These are phyloP conservation scores for Coniella lustricola DNA, from an alignment of 2,329 filamentous ascomycete genomes.

Conservation along the genomic window DNA sequence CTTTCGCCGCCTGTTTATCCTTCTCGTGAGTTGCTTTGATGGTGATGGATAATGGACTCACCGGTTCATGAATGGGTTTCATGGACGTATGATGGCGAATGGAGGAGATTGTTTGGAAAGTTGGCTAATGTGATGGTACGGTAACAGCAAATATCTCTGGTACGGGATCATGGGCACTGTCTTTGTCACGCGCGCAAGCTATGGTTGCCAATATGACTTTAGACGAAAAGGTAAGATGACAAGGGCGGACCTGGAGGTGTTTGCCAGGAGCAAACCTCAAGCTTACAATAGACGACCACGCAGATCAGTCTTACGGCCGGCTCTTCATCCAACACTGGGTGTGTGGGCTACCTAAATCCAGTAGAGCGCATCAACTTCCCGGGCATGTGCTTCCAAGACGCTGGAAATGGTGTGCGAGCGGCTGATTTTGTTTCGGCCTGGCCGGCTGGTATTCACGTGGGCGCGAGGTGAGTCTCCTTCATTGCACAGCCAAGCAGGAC, in stretches of 20 bases:
- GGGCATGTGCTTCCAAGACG: constrained; percentile 39
- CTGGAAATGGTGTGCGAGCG: constrained; percentile 35
- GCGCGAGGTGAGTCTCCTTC: constrained; percentile 26
- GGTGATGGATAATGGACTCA: too few relatives aligned
- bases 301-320: constrained; percentile 68
- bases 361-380: constrained; percentile 34
- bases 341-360: constrained; percentile 37
- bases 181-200: constrained; percentile 58
- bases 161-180: constrained; percentile 58
- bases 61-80: too few relatives aligned
- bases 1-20: constrained; percentile 44
- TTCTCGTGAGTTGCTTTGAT: constrained; percentile 36
- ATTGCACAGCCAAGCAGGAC: not conserved
- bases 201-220: constrained; percentile 69
- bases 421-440: constrained; percentile 37
- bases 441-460: constrained; percentile 34
- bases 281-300: not conserved
- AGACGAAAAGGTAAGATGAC: constrained; percentile 55
- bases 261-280: too few relatives aligned
- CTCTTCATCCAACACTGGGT: constrained; percentile 46
- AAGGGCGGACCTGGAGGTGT: too few relatives aligned
- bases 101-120: not conserved
- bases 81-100: too few relatives aligned
- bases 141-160: constrained; percentile 46
- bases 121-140: not conserved